phyloP scores from a whole-genome alignment of 176 grass and related monocot genomes.

The Chloris gayana region DNA sequence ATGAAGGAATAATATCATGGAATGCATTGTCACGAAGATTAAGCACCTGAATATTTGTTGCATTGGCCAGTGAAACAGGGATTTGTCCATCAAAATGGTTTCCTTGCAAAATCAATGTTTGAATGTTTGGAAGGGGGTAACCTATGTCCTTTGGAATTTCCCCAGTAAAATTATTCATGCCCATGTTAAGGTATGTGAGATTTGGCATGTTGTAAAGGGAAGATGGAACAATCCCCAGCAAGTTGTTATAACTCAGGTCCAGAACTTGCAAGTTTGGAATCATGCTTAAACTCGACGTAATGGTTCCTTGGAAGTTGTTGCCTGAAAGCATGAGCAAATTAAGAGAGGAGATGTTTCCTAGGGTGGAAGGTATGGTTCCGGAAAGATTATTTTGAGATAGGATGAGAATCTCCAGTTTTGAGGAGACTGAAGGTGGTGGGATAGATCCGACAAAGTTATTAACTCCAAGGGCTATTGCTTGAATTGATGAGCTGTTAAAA shows the following conservation, averaged over 20 bases:
- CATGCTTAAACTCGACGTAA: constrained; percentile 19
- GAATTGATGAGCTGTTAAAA: constrained; percentile 21
- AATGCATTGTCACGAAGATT: constrained; percentile 13
- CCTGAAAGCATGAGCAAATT: background rate
- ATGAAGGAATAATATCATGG: constrained; percentile 18
- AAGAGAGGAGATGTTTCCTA: constrained; percentile 40
- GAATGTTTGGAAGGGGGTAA: constrained; percentile 12
- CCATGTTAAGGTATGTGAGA: background rate
- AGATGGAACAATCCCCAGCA: constrained; percentile 31
- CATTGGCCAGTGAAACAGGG: constrained; percentile 19
- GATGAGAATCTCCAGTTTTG: background rate
- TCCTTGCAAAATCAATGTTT: background rate
- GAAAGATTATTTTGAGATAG: constrained; percentile 27
- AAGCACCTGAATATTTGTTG: constrained; percentile 11
- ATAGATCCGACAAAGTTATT: constrained; percentile 17
- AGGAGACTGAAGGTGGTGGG: background rate
- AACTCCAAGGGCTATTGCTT: background rate
- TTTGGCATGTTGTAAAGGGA: constrained; percentile 45
- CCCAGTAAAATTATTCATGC: constrained; percentile 1
- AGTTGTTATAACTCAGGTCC: background rate
- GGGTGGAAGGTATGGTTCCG: constrained; percentile 32
- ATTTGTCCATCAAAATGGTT: constrained; percentile 25
- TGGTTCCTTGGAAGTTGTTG: constrained; percentile 29
- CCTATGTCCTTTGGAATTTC: constrained; percentile 10
- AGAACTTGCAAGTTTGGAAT: background rate